These are phyloP conservation scores for Daedaleopsis sinensis DNA, from an alignment of 768 basidiomycete genomes.

Conservation along the genomic window DNA sequence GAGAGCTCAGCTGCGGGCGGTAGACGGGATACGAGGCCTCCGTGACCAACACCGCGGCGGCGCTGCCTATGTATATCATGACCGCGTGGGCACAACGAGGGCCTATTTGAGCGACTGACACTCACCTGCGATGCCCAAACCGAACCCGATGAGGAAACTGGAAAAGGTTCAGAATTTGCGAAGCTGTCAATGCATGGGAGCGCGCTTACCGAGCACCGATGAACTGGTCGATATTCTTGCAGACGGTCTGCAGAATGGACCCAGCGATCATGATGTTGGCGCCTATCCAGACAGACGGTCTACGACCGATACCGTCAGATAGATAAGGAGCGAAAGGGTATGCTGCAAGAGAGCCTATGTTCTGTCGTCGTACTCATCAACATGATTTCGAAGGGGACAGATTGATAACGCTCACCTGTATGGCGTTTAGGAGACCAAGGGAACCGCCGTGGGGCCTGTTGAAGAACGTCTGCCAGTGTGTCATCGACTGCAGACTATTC, in stretches of 20 bases:
- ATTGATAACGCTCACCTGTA: conserved; percentile 53
- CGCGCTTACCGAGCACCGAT: conserved; percentile 64
- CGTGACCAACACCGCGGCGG: conserved; percentile 83
- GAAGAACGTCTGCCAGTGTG: conserved; percentile 67
- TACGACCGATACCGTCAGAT: conserved; percentile 73
- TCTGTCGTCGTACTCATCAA: conserved; percentile 43
- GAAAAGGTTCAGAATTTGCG: neutral
- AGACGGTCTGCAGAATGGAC: conserved; percentile 66
- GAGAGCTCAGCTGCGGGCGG: conserved; percentile 75
- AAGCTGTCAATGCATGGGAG: conserved; percentile 39
- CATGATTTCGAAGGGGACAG: neutral
- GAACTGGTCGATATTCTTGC: no score
- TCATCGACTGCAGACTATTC: conserved; percentile 75
- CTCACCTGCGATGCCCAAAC: conserved; percentile 68
- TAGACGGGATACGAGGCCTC: conserved; percentile 86
- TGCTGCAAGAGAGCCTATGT: conserved; percentile 67
- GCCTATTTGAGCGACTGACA: neutral
- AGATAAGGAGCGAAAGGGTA: conserved; percentile 74
- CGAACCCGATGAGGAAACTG: conserved; percentile 76
- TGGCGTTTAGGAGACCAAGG: conserved; percentile 73
- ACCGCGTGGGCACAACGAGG: conserved; percentile 28
- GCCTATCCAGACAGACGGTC: conserved; percentile 65
- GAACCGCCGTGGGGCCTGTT: conserved; percentile 52
- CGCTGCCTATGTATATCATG: conserved; percentile 46
- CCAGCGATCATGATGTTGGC: conserved; percentile 70